phyloP scores from a whole-genome alignment of 2,329 filamentous ascomycete genomes.

The Blastomyces percursus region DNA sequence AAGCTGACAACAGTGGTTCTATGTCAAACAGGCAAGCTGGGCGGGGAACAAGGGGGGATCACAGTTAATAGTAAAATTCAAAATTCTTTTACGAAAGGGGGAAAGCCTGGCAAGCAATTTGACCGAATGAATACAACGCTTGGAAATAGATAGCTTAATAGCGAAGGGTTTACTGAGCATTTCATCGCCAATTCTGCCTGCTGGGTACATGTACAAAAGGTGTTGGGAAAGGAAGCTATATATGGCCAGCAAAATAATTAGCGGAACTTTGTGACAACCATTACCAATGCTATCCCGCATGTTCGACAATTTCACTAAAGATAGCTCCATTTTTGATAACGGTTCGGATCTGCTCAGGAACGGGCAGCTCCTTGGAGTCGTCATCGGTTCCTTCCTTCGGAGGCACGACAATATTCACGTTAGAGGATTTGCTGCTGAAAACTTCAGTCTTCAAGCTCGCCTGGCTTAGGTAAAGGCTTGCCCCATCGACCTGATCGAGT shows the following conservation, averaged over 20 bases:
- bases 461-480: conserved; percentile 73
- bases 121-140: neutral
- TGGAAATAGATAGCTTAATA: neutral
- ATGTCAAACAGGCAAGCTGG: neutral
- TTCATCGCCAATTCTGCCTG: neutral
- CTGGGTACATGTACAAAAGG: neutral
- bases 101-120: neutral
- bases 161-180: neutral
- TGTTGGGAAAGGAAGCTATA: neutral
- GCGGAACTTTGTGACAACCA: neutral
- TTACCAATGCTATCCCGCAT: conserved; percentile 44
- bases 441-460: conserved; percentile 69
- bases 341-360: conserved; percentile 84
- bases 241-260: neutral
- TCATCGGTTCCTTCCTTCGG: conserved; percentile 56
- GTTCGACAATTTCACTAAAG: conserved; percentile 89
- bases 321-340: conserved; percentile 66
- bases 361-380: conserved; percentile 75
- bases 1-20: too few relatives aligned
- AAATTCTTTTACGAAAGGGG: neutral
- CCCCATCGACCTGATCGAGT: conserved; percentile 87
- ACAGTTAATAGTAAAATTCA: neutral
- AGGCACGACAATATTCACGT: conserved; percentile 76
- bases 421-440: conserved; percentile 77
- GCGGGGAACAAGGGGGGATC: neutral